These are phyloP conservation scores for Mortierella sp. DNA, from an alignment of 371 early-diverging fungal genomes.

Conservation along the genomic window DNA sequence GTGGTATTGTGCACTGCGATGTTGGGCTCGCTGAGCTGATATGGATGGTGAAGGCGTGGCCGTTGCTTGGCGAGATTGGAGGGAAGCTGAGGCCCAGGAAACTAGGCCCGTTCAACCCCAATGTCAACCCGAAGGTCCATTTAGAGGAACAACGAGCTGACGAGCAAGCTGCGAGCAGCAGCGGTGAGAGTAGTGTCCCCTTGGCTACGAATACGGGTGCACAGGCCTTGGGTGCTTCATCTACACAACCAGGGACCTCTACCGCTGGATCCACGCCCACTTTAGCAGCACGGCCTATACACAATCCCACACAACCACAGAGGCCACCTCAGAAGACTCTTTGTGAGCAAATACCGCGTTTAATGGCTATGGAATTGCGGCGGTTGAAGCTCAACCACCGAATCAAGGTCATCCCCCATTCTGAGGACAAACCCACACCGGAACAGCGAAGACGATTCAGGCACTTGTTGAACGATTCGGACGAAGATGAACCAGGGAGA, in stretches of 20 bases:
- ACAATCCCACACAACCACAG: not conserved
- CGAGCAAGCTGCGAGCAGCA: not conserved
- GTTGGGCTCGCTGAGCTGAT: constrained; percentile 33
- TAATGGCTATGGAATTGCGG: constrained; percentile 15
- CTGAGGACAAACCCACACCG: constrained; percentile 16
- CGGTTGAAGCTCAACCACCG: constrained; percentile 28
- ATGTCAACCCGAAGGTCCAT: constrained; percentile 8
- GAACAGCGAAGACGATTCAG: constrained; percentile 17
- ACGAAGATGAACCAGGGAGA: constrained; percentile 24
- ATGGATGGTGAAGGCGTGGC: constrained; percentile 50
- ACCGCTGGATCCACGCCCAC: not conserved
- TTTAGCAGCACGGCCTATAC: not conserved
- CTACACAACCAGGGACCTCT: too few relatives aligned
- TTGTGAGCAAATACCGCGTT: constrained; percentile 1
- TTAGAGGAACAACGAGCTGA: not conserved
- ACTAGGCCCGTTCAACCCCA: constrained; percentile 12
- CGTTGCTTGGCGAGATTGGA: constrained; percentile 24
- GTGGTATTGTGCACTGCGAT: constrained; percentile 17
- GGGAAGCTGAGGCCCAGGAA: constrained; percentile 25
- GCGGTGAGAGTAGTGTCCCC: too few relatives aligned
- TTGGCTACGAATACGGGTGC: too few relatives aligned
- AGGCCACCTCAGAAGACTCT: not conserved
- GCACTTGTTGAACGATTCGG: constrained; percentile 18
- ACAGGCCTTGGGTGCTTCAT: too few relatives aligned
- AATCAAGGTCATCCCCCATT: constrained; percentile 30